Conservation (phyloP, 2,329 filamentous ascomycete genomes). For the Colletotrichum sp. region DNA sequence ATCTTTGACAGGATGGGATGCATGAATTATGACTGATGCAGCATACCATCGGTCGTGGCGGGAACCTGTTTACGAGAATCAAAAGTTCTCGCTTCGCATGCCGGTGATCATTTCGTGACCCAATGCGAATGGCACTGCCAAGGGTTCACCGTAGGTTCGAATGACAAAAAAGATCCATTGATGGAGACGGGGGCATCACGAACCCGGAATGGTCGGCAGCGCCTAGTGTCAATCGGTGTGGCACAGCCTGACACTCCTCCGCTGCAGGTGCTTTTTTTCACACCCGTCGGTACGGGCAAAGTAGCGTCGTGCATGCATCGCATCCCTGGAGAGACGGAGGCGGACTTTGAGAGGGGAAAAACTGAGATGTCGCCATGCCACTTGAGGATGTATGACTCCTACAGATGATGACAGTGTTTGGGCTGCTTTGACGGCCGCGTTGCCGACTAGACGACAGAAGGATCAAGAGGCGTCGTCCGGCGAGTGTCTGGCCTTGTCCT, state of each 20-base stretch:
- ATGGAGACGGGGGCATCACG: not conserved
- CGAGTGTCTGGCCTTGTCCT: not conserved
- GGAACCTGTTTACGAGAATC: not conserved
- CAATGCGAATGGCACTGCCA: not conserved
- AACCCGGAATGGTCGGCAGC: conserved; percentile 9
- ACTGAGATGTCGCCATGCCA: not conserved
- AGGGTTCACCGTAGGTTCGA: not conserved
- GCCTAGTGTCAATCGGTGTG: conserved; percentile 5
- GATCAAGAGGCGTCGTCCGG: not conserved
- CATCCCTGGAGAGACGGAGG: not conserved
- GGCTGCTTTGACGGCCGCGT: not conserved
- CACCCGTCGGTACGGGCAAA: not conserved
- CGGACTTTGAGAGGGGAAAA: not conserved
- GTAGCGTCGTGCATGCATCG: not conserved
- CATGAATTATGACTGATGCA: not conserved
- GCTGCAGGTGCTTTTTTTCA: not conserved
- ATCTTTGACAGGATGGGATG: not conserved
- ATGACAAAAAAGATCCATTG: conserved; percentile 16
- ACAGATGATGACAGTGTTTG: not conserved
- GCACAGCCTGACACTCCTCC: not conserved
- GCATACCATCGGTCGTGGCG: not conserved
- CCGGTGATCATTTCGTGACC: not conserved
- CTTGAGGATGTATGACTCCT: not conserved
- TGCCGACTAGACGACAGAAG: not conserved
- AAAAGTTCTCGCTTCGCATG: not conserved